phyloP scores from a whole-genome alignment of 371 early-diverging fungal species.

The Dichotomocladium elegans region DNA sequence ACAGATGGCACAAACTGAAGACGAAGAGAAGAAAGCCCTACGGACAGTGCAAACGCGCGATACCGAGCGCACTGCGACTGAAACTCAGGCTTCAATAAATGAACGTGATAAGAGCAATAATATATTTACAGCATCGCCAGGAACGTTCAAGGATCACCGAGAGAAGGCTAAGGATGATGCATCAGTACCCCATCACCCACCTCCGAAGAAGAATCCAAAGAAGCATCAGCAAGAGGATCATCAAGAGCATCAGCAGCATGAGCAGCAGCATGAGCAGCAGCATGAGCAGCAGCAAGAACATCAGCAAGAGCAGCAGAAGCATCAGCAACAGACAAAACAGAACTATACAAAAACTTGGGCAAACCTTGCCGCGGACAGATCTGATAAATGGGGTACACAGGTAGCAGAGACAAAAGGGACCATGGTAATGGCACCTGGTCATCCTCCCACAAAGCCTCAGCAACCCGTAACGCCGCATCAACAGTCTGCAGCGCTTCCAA shows the following conservation, averaged over 20 bases:
- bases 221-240: neutral
- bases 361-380: constrained; percentile 36
- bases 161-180: too few relatives aligned
- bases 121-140: too few relatives aligned
- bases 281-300: constrained; percentile 26
- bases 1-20: too few relatives aligned
- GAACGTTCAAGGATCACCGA: too few relatives aligned
- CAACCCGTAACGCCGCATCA: constrained; percentile 1
- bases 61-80: too few relatives aligned
- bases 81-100: too few relatives aligned
- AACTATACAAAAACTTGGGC: constrained; percentile 45
- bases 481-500: constrained; percentile 2
- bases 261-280: constrained; percentile 36
- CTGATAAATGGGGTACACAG: constrained; percentile 35
- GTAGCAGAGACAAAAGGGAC: constrained; percentile 30
- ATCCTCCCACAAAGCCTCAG: constrained; percentile 6
- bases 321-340: constrained; percentile 1
- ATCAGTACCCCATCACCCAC: too few relatives aligned
- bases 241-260: too few relatives aligned
- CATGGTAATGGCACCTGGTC: constrained; percentile 9
- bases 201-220: too few relatives aligned
- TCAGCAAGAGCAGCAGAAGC: constrained; percentile 31
- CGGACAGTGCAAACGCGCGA: too few relatives aligned
- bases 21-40: too few relatives aligned
- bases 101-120: too few relatives aligned